phyloP scores from a whole-genome alignment of 495 filamentous ascomycete genomes.

The Aspergillus ellipticus region DNA sequence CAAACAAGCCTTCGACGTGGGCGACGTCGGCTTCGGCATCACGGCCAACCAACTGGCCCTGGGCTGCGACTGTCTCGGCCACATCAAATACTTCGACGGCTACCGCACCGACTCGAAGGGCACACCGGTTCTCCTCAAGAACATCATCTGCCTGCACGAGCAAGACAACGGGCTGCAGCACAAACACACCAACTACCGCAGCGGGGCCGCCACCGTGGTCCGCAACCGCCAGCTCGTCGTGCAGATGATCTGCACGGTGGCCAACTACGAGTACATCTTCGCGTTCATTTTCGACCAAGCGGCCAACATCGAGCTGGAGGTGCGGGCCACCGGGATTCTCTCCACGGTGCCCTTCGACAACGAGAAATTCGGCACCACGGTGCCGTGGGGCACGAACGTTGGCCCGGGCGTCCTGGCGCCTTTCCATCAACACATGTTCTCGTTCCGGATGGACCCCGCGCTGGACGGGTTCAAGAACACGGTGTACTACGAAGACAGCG shows the following conservation, averaged over 20 bases:
- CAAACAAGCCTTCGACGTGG: conserved; percentile 72
- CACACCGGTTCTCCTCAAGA: conserved; percentile 49
- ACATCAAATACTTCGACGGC: conserved; percentile 63
- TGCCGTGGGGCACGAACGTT: conserved; percentile 80
- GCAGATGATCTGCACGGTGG: conserved; percentile 73
- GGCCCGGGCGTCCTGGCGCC: conserved; percentile 77
- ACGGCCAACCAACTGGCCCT: conserved; percentile 65
- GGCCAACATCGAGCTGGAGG: conserved; percentile 75
- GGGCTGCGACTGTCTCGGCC: conserved; percentile 67
- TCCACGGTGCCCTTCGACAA: conserved; percentile 75
- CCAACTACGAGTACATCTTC: conserved; percentile 85
- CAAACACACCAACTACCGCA: conserved; percentile 70
- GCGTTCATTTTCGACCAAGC: conserved; percentile 84
- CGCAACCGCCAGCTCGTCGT: conserved; percentile 60
- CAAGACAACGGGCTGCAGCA: conserved; percentile 65
- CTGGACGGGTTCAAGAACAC: conserved; percentile 72
- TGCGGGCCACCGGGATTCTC: conserved; percentile 84
- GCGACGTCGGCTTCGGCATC: conserved; percentile 63
- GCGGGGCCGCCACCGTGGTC: conserved; percentile 54
- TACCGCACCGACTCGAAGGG: conserved; percentile 54
- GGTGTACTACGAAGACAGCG: conserved; percentile 67
- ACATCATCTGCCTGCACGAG: conserved; percentile 66
- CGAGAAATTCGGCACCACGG: conserved; percentile 35
- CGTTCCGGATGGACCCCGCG: conserved; percentile 79
- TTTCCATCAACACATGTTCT: conserved; percentile 89